Percentiles rank a stretch among this genome's conserved stretches.
These are phyloP conservation scores for Globisporangium apiculatum DNA, from an alignment of 352 stramenopile species.

Conservation along the genomic window DNA sequence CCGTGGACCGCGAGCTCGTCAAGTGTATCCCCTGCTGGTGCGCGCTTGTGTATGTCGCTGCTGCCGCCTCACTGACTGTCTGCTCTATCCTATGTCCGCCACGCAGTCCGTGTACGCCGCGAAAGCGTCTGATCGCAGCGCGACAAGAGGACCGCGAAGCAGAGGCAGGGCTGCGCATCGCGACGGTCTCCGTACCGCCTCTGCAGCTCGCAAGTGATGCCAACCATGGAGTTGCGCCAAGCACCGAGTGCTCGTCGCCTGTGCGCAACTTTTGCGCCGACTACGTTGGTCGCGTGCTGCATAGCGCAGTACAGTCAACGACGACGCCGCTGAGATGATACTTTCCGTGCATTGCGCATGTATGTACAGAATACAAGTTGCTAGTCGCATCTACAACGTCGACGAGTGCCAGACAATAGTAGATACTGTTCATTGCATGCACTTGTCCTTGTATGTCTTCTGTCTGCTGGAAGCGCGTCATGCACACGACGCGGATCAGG, in stretches of 20 bases:
- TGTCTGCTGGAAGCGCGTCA: too few species aligned
- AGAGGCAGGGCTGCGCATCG: constrained; percentile 21
- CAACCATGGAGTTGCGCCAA: neutral
- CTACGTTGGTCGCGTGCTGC: constrained; percentile 38
- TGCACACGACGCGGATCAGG: too few species aligned
- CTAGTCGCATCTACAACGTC: too few species aligned
- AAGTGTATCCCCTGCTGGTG: too few species aligned
- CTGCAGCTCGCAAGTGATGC: constrained; percentile 7
- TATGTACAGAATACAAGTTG: too few species aligned
- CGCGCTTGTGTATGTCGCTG: neutral
- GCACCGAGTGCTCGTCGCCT: neutral
- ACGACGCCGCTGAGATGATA: constrained; percentile 5
- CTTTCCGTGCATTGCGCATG: neutral
- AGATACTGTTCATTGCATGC: too few species aligned
- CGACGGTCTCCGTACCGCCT: constrained; percentile 5
- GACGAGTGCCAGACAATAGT: too few species aligned
- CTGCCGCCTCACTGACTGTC: neutral
- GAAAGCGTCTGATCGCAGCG: constrained; percentile 53
- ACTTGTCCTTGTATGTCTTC: too few species aligned
- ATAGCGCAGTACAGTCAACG: constrained; percentile 14
- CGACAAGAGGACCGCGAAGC: constrained; percentile 47
- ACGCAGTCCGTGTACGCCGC: constrained; percentile 49
- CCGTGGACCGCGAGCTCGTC: too few species aligned
- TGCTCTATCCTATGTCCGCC: neutral
- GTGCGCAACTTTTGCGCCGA: constrained; percentile 38